These are phyloP conservation scores for Tolypocladium paradoxum DNA, from an alignment of 2,329 filamentous ascomycete genomes.

Conservation along the genomic window DNA sequence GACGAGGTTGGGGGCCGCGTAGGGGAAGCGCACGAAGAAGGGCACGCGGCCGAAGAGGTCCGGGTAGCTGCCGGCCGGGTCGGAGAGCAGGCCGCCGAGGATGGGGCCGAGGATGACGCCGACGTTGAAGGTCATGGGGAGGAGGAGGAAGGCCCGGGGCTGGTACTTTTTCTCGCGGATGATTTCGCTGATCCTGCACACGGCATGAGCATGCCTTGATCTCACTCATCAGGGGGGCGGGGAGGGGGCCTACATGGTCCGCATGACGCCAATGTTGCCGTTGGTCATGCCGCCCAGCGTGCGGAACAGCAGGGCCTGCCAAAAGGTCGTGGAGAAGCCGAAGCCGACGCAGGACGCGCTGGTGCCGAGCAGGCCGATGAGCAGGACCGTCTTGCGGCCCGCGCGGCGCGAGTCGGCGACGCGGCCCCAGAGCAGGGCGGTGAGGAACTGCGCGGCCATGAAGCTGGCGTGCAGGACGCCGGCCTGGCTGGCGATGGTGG, in stretches of 20 bases:
- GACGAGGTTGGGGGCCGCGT: constrained; percentile 43
- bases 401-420: constrained; percentile 51
- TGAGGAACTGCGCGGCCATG: constrained; percentile 71
- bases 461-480: constrained; percentile 72
- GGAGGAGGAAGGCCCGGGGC: constrained; percentile 61
- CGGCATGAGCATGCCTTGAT: background rate
- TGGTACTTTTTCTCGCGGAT: constrained; percentile 55
- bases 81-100: constrained; percentile 56
- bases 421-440: constrained; percentile 72
- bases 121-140: constrained; percentile 64
- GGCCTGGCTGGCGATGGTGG: constrained; percentile 65
- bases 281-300: constrained; percentile 62
- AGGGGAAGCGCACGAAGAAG: constrained; percentile 40
- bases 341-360: constrained; percentile 37
- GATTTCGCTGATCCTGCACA: constrained; percentile 49
- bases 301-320: constrained; percentile 62
- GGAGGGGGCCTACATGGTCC: constrained; percentile 47
- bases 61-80: constrained; percentile 51
- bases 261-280: constrained; percentile 62
- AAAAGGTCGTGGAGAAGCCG: constrained; percentile 53
- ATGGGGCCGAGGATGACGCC: constrained; percentile 64
- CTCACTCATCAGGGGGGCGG: too few relatives aligned
- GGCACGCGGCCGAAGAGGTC: constrained; percentile 33
- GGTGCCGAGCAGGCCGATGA: constrained; percentile 66
- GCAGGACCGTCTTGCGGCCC: constrained; percentile 67